These are phyloP conservation scores for Glycine soja DNA, from an alignment of 306 rosid species.

Conservation along the genomic window DNA sequence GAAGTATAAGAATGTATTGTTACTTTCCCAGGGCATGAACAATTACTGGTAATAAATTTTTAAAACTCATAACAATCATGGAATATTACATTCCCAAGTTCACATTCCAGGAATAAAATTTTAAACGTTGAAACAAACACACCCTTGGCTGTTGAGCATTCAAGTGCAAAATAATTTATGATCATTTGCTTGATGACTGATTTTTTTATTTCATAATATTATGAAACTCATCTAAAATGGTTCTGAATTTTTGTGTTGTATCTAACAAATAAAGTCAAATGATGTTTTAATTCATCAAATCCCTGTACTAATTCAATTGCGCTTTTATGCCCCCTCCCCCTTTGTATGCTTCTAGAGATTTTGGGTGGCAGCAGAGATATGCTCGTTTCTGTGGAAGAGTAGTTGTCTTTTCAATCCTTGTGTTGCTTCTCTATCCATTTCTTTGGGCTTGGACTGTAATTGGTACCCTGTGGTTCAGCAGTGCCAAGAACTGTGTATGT, in stretches of 20 bases:
- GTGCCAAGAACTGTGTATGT: conserved; percentile 85
- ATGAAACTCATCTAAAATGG: conserved; percentile 15
- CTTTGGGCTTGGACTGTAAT: conserved; percentile 97
- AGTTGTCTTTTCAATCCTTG: conserved; percentile 83
- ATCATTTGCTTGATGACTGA: background rate
- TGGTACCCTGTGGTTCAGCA: conserved; percentile 90
- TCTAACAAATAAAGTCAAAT: conserved; percentile 35
- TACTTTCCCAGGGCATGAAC: background rate
- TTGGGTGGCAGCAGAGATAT: conserved; percentile 96
- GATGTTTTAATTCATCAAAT: conserved; percentile 37
- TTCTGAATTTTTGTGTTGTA: conserved; percentile 36
- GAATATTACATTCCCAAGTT: background rate
- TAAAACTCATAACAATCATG: background rate
- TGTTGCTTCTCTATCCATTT: conserved; percentile 87
- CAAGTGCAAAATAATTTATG: conserved; percentile 23
- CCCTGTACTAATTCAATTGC: conserved; percentile 21
- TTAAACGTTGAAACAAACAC: background rate
- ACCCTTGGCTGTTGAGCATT: conserved; percentile 20
- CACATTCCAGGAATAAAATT: background rate
- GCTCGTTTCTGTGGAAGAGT: conserved; percentile 98
- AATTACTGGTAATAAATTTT: background rate
- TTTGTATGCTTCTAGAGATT: conserved; percentile 72
- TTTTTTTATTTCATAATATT: conserved; percentile 33
- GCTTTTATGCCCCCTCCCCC: background rate
- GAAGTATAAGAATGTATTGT: background rate